These are phyloP conservation scores for Didymella keratinophila DNA, from an alignment of 2,329 filamentous ascomycete species.

Conservation along the genomic window DNA sequence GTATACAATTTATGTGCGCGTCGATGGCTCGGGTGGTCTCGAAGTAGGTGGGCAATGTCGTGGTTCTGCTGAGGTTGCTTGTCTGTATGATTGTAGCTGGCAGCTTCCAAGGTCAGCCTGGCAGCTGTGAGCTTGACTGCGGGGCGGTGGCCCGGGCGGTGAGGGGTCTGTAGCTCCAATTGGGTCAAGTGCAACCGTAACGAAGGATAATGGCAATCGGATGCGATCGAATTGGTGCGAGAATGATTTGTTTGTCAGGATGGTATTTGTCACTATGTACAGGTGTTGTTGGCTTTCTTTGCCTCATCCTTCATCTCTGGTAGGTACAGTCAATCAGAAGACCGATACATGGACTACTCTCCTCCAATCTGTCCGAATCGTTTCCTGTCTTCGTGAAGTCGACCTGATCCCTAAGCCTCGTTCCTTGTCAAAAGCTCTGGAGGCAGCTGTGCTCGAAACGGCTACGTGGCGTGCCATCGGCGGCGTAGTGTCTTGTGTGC, in stretches of 20 bases:
- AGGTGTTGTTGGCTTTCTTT: slow-evolving; percentile 2
- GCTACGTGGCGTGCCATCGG: not conserved
- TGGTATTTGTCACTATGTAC: slow-evolving; percentile 17
- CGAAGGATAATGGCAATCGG: not conserved
- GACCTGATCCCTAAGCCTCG: not conserved
- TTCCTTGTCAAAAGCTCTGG: not conserved
- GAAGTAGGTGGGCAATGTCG: not conserved
- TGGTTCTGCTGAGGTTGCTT: not conserved
- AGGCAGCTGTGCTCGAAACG: slow-evolving; percentile 1
- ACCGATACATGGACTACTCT: slow-evolving; percentile 12
- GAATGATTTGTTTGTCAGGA: not conserved
- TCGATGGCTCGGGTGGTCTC: not conserved
- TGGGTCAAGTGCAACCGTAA: not conserved
- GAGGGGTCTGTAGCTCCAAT: not conserved
- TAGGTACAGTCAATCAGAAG: slow-evolving; percentile 16
- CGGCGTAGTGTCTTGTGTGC: not conserved
- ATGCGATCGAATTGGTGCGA: not conserved
- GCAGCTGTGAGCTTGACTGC: not conserved
- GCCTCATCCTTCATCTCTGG: not conserved
- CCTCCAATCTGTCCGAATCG: slow-evolving; percentile 44
- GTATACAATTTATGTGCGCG: not conserved
- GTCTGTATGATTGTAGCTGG: not conserved
- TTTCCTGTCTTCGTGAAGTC: slow-evolving; percentile 46
- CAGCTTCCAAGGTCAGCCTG: too few species aligned
- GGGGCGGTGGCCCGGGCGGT: slow-evolving; percentile 7